phyloP scores from a whole-genome alignment of 768 basidiomycete species.

The Auricularia heimuer region DNA sequence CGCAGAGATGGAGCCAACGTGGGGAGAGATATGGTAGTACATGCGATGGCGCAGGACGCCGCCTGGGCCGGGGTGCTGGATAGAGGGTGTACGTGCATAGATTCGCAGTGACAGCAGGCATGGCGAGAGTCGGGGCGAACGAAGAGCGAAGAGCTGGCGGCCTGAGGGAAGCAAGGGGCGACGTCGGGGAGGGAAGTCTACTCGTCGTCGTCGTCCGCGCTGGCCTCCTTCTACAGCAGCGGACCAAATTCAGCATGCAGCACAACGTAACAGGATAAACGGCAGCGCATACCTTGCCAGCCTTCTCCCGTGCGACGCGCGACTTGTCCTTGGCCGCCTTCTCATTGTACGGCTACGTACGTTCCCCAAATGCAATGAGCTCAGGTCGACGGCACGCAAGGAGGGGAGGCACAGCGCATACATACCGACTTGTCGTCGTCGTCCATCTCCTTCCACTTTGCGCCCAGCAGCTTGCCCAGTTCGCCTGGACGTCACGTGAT shows the following conservation, averaged over 20 bases:
- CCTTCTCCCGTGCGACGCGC: conserved; percentile 65
- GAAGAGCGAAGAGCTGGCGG: too few relatives aligned
- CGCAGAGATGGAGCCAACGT: too few relatives aligned
- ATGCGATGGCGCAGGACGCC: too few relatives aligned
- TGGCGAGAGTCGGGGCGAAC: too few relatives aligned
- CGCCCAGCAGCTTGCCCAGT: conserved; percentile 88
- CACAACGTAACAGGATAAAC: neutral
- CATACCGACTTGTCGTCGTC: conserved; percentile 84
- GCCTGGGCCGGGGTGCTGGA: too few relatives aligned
- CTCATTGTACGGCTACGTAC: conserved; percentile 70
- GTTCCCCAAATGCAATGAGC: neutral
- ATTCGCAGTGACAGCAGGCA: too few relatives aligned
- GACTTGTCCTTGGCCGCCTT: conserved; percentile 80
- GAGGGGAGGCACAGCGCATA: neutral
- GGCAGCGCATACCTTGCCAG: conserved; percentile 23
- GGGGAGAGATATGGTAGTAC: too few relatives aligned
- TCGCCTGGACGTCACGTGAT: conserved; percentile 44
- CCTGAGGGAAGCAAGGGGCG: too few relatives aligned
- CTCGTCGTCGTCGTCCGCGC: conserved; percentile 6
- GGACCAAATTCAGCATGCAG: neutral
- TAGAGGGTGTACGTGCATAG: too few relatives aligned
- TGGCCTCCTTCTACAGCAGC: neutral
- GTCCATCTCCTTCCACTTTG: conserved; percentile 93
- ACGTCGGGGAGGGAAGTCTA: neutral
- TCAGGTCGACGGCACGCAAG: too few relatives aligned